Conservation (phyloP, 257 asterid species). For the Forsythia viridissima region DNA sequence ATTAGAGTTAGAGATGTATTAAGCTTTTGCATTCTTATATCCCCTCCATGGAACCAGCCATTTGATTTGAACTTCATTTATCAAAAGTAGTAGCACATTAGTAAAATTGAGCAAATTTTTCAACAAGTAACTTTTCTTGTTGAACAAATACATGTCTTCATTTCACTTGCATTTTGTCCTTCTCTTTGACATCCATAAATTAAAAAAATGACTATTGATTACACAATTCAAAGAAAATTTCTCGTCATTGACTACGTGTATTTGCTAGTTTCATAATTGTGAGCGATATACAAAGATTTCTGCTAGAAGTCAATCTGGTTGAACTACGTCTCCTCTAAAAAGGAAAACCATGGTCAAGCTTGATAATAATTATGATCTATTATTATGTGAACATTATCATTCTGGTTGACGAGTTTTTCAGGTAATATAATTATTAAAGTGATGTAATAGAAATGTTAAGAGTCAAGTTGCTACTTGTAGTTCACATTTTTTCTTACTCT, state of each 20-base stretch:
- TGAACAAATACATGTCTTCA: background rate
- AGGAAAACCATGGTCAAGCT: background rate
- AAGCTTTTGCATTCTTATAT: background rate
- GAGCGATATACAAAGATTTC: background rate
- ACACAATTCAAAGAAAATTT: background rate
- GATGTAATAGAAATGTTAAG: background rate
- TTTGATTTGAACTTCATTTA: background rate
- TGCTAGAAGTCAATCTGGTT: background rate
- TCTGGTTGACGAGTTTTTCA: background rate
- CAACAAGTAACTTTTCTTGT: slow-evolving; percentile 5
- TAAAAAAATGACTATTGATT: background rate
- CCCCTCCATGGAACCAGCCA: background rate
- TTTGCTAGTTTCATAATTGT: background rate
- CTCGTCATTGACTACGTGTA: background rate
- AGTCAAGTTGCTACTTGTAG: background rate
- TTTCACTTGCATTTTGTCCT: background rate
- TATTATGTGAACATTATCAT: background rate
- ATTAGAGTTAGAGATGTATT: background rate
- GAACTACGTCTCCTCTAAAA: background rate
- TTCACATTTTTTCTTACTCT: background rate
- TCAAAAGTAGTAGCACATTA: background rate
- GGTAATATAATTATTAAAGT: background rate
- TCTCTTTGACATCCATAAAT: background rate
- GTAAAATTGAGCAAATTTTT: background rate
- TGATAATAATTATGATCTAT: background rate